Evolutionary conservation across 108 stramenopile genomes (phyloP), one percentile per base, ranked within the genome.

Genomic region (Craspedostauros australis): DNA sequence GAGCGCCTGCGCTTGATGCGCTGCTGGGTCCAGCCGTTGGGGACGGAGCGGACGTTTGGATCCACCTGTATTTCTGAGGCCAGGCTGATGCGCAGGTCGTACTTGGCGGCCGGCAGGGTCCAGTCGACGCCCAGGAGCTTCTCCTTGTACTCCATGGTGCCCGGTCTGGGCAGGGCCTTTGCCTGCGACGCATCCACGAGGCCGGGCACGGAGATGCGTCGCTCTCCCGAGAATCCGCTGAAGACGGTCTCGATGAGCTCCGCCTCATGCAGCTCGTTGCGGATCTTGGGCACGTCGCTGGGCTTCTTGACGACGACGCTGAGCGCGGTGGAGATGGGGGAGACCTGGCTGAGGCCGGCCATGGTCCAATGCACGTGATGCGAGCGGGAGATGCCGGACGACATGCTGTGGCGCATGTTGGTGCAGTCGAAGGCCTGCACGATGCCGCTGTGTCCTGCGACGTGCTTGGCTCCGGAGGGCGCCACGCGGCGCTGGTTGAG

Each of bases 1-100:
- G 78, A 80, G 36, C 86, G 73, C n/a, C 91, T 73, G 8, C 90
- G 73, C 42, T 92, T 87, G 62, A 87, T 65, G 3, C 86, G 76
- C 45, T 73, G 76, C 14, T 44, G 43, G 18, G 57, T 68, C 85
- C 89, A 86, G 15, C 78, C 83, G 0, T 40, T 39, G 0, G 80
- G 77, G 9, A 61, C 55, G 44, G 46, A 29, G 9, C 50, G 65
- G 11, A 72, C 63, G 2, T 50, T 31, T 42, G 64, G 53, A 41
- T 82, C 71, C 29, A 91, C 60, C 9, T 66, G 42, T 30, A 71
- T 75, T 71, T 91, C 90, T 9, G 76, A 68, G 0, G 83, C 80
- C n/a, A 83, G 48, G 29, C 58, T 59, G 16, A 87, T 58, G 7
- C 90, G 64, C 32, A 87, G 45, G 58, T 91, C 90, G 53, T 91